Percentiles rank a stretch among this genome's conserved stretches.
Conservation (phyloP, 164 flowering plant genomes). For the Paratinospora sagittata region DNA sequence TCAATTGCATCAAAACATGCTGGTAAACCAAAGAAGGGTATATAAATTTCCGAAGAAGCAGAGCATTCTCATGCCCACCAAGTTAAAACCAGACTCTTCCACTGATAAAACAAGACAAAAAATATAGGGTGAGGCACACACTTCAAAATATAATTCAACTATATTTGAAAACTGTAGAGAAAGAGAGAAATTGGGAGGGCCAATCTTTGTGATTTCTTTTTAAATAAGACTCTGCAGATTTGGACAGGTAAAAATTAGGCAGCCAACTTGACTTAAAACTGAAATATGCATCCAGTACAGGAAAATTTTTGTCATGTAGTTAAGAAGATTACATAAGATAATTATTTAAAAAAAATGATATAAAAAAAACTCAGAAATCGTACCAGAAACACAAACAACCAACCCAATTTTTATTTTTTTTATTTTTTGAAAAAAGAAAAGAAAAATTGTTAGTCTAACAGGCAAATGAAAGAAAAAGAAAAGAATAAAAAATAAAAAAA, state of each 20-base stretch:
- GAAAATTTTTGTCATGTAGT: neutral
- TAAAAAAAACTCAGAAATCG: neutral
- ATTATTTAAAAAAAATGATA: neutral
- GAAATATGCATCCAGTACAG: neutral
- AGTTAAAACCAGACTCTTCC: neutral
- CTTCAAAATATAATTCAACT: neutral
- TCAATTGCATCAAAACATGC: neutral
- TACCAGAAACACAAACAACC: too few relatives aligned
- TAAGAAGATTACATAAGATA: neutral
- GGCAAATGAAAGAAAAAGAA: too few relatives aligned
- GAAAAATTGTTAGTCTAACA: too few relatives aligned
- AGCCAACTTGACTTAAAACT: neutral
- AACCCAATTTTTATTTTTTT: too few relatives aligned
- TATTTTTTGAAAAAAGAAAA: too few relatives aligned
- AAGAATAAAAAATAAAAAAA: neutral
- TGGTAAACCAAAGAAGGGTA: neutral
- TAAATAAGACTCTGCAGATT: too few relatives aligned
- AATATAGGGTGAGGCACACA: neutral
- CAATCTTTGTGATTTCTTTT: neutral
- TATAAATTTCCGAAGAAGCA: neutral
- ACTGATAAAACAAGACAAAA: neutral
- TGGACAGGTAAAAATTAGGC: neutral
- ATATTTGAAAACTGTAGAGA: neutral
- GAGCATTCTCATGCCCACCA: slow-evolving; percentile 2
- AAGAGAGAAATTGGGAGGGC: neutral